Evolutionary conservation across 768 basidiomycete genomes (phyloP), one percentile per base, ranked within the genome.

Genomic region (Calvatia gigantea): DNA sequence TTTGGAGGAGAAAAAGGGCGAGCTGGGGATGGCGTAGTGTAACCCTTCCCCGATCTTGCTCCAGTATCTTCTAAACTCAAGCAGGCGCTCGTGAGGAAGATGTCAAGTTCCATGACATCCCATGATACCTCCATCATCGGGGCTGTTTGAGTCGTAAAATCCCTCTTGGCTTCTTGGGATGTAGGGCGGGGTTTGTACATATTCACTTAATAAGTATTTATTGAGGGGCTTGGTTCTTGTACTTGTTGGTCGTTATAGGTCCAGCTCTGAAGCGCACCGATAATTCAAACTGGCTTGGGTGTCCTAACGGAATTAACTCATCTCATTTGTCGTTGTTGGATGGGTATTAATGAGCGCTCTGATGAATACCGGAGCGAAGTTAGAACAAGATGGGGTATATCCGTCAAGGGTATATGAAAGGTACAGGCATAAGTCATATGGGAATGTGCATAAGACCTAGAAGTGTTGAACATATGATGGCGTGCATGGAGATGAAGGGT

Each of bases 81-180:
- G 21, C 17, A 55, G 54, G 41, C 54, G 8, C 48, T 55, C 15
- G 54, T 46, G 37, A 55, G 54, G 37, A 55, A 55, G 31, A 38
- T 38, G 19, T 55, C 54, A 11, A 48, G 45, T 23, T 55, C 54
- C n/a, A 48, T 46, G 15, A 55, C 45, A 0, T 55, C 39, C 23
- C 45, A 45, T 21, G 54, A 55, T n/a, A 8, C 37, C 7, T 21
- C 38, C 3, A 4, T 19, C 31, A 28, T 14, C 12, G 31, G 41
- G 7, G 35, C 21, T 6, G 44, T 55, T 41, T 47, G 54, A 47
- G 6, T 4, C 14, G 14, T 35, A 2, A 3, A 3, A 27, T n/a
- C 14, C 17, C 31, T 31, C 15, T 9, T 29, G 6, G 38, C 27
- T 51, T 51, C 49, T 51, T 37, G 35, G 35, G 21, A 39, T 14